Evolutionary conservation across 2,329 filamentous ascomycete species (phyloP), one percentile per base, ranked within the genome.

Genomic region (Neofusicoccum laricinum): DNA sequence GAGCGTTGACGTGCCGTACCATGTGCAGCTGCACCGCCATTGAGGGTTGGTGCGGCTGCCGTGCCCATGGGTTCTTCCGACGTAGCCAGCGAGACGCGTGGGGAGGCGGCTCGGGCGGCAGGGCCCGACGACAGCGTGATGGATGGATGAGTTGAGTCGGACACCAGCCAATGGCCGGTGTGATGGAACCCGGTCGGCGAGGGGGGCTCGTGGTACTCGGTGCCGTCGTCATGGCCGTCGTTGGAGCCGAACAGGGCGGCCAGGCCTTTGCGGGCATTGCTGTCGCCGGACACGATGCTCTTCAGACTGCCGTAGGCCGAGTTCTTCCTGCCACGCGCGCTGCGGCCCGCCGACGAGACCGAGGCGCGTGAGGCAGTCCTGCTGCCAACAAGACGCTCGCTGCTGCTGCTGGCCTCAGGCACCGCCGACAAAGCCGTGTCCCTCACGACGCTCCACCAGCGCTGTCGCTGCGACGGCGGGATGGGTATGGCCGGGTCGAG

Each of bases 391-490:
- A 78, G 61, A 46, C 73, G 69, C 68, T 79, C 77, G 65, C 79
- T 81, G n/a, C 78, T 79, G 53, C 78, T 80, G 68, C 78, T 81
- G 5, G 75, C 79, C 71, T 82, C 80, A 8, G 80, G 79, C 50
- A 82, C 80, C 38, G 77, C 78, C 61, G 79, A 80, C 62, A 82
- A 69, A 7, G 78, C 78, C 50, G 77, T 76, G 55, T 77, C 76
- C 30, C 73, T 69, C 61, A 76, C 66, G 19, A 71, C 65, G 72
- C 69, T 63, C 73, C 73, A 25, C 68, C 53, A 70, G 71, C 64
- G 72, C 72, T 55, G 71, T 73, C 61, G 68, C 65, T 70, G 73
- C 14, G 40, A 38, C n/a, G 41, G 45, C n/a, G 68, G 69, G 0
- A 71, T 71, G 1, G 69, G 64, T 10, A 68, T 68, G 12, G 72